These are phyloP conservation scores for Aeschynomene evenia DNA, from an alignment of 306 rosid species.

Conservation along the genomic window DNA sequence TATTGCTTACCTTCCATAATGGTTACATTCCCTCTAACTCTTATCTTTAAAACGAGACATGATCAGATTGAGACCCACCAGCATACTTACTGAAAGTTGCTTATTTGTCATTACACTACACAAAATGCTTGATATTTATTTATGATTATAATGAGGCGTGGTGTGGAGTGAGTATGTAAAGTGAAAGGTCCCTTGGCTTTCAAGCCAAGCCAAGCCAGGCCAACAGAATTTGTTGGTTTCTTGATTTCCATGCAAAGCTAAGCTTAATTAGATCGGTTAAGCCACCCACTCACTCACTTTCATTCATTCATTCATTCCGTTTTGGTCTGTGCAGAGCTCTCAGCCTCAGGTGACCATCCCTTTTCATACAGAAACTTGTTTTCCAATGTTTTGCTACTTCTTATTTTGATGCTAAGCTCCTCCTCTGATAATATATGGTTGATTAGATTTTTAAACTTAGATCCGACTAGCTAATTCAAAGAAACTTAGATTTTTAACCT, in stretches of 20 bases:
- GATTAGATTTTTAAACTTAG: not conserved
- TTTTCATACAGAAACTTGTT: not conserved
- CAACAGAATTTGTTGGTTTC: slow-evolving; percentile 58
- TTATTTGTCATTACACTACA: slow-evolving; percentile 30
- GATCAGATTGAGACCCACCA: slow-evolving; percentile 33
- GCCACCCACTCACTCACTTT: slow-evolving; percentile 7
- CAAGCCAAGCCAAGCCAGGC: slow-evolving; percentile 74
- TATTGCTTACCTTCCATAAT: slow-evolving; percentile 38
- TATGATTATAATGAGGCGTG: no score
- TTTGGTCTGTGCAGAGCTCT: no score
- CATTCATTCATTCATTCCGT: not conserved
- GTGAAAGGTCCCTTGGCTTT: slow-evolving; percentile 52
- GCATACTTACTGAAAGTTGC: not conserved
- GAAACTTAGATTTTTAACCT: not conserved
- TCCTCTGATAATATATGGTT: no score
- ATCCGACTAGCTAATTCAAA: no score
- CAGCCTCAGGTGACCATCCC: slow-evolving; percentile 27
- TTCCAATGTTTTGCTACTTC: not conserved
- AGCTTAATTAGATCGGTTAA: slow-evolving; percentile 38
- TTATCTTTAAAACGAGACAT: slow-evolving; percentile 44
- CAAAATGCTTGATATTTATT: not conserved
- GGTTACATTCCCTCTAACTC: slow-evolving; percentile 35
- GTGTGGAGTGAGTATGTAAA: not conserved
- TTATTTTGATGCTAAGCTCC: no score
- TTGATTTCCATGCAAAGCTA: slow-evolving; percentile 62